These are phyloP conservation scores for Rutstroemia sp. DNA, from an alignment of 2,329 filamentous ascomycete species.

Conservation along the genomic window DNA sequence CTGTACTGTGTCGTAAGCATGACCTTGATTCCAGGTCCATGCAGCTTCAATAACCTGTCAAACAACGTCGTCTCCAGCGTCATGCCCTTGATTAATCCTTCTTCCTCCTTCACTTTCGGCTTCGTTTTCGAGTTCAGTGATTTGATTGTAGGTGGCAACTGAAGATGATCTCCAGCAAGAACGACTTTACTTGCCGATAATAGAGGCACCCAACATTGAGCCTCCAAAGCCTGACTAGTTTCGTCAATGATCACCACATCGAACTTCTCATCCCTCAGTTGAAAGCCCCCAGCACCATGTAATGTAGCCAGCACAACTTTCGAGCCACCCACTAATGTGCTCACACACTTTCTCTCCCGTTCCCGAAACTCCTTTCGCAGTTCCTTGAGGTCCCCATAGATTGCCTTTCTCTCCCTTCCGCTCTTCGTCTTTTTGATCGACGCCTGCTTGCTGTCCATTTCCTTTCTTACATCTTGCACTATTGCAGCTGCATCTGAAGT, in stretches of 20 bases:
- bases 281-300: constrained; percentile 82
- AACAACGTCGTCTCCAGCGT: constrained; percentile 87
- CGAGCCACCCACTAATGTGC: constrained; percentile 64
- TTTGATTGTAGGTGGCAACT: constrained; percentile 92
- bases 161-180: constrained; percentile 88
- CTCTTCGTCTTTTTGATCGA: constrained; percentile 81
- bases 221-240: constrained; percentile 89
- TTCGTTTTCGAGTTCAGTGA: constrained; percentile 51
- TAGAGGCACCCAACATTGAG: constrained; percentile 93
- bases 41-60: constrained; percentile 73
- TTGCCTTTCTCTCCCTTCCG: constrained; percentile 68
- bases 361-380: constrained; percentile 83
- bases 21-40: constrained; percentile 77
- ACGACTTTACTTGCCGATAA: constrained; percentile 76
- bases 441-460: constrained; percentile 89
- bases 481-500: constrained; percentile 86
- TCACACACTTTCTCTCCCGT: constrained; percentile 75
- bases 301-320: constrained; percentile 88
- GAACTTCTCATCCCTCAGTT: constrained; percentile 72
- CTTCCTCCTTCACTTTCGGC: constrained; percentile 29
- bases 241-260: constrained; percentile 96
- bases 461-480: constrained; percentile 79
- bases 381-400: constrained; percentile 80
- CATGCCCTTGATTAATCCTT: constrained; percentile 41
- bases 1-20: constrained; percentile 98